phyloP scores from a whole-genome alignment of 768 basidiomycete species.

The Lactarius quietus region DNA sequence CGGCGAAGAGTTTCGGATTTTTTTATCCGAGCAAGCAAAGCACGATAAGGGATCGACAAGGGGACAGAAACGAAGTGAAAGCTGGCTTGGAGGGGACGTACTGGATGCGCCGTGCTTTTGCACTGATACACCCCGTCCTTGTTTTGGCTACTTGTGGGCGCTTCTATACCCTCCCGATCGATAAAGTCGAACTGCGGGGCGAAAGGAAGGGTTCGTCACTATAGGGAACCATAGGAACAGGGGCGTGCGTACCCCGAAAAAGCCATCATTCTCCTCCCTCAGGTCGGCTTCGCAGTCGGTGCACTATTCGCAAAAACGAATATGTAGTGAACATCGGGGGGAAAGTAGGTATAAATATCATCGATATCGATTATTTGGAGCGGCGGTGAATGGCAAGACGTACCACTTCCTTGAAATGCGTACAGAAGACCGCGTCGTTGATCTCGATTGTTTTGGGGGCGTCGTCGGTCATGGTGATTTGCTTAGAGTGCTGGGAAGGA shows the following conservation, averaged over 20 bases:
- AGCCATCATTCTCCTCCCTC: constrained; percentile 79
- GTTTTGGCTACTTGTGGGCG: constrained; percentile 56
- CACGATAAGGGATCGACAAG: neutral
- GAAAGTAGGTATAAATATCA: neutral
- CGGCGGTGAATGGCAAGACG: constrained; percentile 28
- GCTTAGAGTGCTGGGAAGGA: neutral
- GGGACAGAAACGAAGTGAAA: neutral
- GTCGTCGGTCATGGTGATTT: constrained; percentile 32
- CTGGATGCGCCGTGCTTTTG: constrained; percentile 74
- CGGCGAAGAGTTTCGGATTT: neutral
- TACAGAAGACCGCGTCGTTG: constrained; percentile 79
- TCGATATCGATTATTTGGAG: neutral
- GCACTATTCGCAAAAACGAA: constrained; percentile 45
- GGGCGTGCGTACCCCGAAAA: constrained; percentile 51
- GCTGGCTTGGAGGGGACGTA: constrained; percentile 35
- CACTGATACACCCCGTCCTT: constrained; percentile 78
- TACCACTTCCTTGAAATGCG: constrained; percentile 78
- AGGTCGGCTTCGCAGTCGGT: constrained; percentile 63
- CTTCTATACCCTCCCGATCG: constrained; percentile 64
- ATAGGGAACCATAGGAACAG: neutral
- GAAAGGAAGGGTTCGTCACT: neutral
- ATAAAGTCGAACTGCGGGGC: constrained; percentile 48
- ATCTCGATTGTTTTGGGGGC: constrained; percentile 54
- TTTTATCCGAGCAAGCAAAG: neutral
- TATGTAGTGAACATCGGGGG: too few species aligned